These are phyloP conservation scores for Peronospora farinosa DNA, from an alignment of 352 stramenopile genomes.

Conservation along the genomic window DNA sequence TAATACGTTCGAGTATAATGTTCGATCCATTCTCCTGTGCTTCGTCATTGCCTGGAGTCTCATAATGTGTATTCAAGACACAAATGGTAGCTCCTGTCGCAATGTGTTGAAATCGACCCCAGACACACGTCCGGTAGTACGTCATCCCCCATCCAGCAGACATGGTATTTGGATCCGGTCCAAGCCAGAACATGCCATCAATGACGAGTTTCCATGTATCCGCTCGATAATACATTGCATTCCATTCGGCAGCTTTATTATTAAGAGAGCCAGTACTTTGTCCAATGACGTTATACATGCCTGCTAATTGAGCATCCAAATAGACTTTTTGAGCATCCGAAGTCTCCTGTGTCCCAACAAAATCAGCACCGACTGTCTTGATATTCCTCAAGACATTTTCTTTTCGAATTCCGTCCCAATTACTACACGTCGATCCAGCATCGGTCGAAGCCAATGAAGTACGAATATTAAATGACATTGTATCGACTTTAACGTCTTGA, in stretches of 20 bases:
- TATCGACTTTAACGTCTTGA: slow-evolving; percentile 45
- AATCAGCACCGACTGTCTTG: slow-evolving; percentile 46
- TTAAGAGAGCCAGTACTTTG: slow-evolving; percentile 57
- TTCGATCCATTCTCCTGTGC: slow-evolving; percentile 59
- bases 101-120: slow-evolving; percentile 67
- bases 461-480: slow-evolving; percentile 80
- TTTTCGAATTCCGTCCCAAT: slow-evolving; percentile 62
- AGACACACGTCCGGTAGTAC: slow-evolving; percentile 69
- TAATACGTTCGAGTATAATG: slow-evolving; percentile 53
- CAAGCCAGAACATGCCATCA: slow-evolving; percentile 69
- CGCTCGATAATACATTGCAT: slow-evolving; percentile 61
- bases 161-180: slow-evolving; percentile 42
- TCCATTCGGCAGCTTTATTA: slow-evolving; percentile 42
- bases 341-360: slow-evolving; percentile 80
- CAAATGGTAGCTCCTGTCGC: slow-evolving; percentile 55
- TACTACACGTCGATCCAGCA: slow-evolving; percentile 35
- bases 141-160: slow-evolving; percentile 55
- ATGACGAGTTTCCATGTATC: slow-evolving; percentile 51
- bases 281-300: slow-evolving; percentile 60
- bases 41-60: slow-evolving; percentile 69
- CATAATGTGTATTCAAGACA: slow-evolving; percentile 78
- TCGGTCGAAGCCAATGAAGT: slow-evolving; percentile 54
- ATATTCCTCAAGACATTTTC: slow-evolving; percentile 57
- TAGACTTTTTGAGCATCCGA: slow-evolving; percentile 58
- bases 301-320: slow-evolving; percentile 45